Evolutionary conservation across 163 green algal species (phyloP).

Genomic region (Chlorella variabilis): DNA sequence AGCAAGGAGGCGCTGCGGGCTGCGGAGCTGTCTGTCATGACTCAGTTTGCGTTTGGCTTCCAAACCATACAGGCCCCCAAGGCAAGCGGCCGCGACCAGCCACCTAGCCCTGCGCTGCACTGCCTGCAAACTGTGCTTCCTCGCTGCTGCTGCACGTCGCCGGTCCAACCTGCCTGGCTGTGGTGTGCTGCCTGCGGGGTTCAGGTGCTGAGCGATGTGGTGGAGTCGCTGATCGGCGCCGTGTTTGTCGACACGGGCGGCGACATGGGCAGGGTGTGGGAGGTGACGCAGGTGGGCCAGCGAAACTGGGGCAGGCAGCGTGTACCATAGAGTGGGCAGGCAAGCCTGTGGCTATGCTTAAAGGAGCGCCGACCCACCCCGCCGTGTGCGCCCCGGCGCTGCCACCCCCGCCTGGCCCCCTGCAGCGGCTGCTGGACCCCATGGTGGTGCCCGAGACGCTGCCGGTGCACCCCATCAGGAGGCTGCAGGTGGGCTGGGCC

Average conservation of each 20-base stretch:
- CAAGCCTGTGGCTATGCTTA: too few relatives aligned
- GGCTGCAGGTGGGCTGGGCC: neutral
- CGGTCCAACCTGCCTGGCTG: too few relatives aligned
- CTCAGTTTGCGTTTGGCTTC: conserved; percentile 26
- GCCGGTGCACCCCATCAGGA: conserved; percentile 44
- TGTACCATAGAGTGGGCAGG: neutral
- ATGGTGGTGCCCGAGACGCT: conserved; percentile 44
- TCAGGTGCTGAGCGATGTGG: conserved; percentile 53
- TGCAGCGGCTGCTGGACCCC: conserved; percentile 47
- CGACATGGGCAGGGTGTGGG: conserved; percentile 35
- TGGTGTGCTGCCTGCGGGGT: too few relatives aligned
- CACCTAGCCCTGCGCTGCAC: too few relatives aligned
- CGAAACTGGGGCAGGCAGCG: too few relatives aligned
- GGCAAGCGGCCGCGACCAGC: conserved; percentile 1
- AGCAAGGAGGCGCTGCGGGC: neutral
- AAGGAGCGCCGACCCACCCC: too few relatives aligned
- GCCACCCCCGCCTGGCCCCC: too few relatives aligned
- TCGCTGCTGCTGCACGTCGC: neutral
- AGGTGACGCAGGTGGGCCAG: conserved; percentile 22
- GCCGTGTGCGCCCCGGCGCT: too few relatives aligned
- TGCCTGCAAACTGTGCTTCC: too few relatives aligned
- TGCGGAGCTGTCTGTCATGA: conserved; percentile 7
- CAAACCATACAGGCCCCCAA: conserved; percentile 25
- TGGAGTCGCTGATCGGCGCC: conserved; percentile 53
- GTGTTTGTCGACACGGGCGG: conserved; percentile 55